Evolutionary conservation across 805 yeast species (phyloP).

Genomic region (Sungouiozyma ichnusensis): DNA sequence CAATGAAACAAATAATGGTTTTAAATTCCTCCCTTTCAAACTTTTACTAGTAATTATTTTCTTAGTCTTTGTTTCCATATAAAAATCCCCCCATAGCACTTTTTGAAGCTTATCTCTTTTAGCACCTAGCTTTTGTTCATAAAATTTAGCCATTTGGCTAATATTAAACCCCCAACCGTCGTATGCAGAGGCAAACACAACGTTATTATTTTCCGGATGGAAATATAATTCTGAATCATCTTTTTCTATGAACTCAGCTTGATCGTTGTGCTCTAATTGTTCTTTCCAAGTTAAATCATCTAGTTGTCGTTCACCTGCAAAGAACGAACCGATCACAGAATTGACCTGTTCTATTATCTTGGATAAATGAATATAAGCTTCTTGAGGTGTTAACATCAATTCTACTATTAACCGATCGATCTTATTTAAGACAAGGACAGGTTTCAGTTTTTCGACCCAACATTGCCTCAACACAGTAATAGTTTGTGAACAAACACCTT

Average conservation of each 20-base stretch:
- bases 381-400: slow-evolving; percentile 68
- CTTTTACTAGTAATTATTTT: slow-evolving; percentile 62
- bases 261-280: slow-evolving; percentile 36
- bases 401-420: slow-evolving; percentile 80
- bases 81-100: slow-evolving; percentile 94
- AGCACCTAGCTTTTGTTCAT: slow-evolving; percentile 76
- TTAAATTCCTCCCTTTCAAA: slow-evolving; percentile 48
- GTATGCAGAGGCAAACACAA: slow-evolving; percentile 79
- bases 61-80: slow-evolving; percentile 80
- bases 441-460: slow-evolving; percentile 86
- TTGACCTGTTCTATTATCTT: slow-evolving; percentile 87
- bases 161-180: slow-evolving; percentile 98
- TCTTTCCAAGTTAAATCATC: slow-evolving; percentile 75
- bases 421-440: slow-evolving; percentile 81
- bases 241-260: slow-evolving; percentile 53
- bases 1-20: slow-evolving; percentile 79
- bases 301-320: slow-evolving; percentile 84
- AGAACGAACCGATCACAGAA: slow-evolving; percentile 87
- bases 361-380: slow-evolving; percentile 72
- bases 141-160: slow-evolving; percentile 77
- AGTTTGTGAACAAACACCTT: slow-evolving; percentile 97
- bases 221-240: slow-evolving; percentile 79
- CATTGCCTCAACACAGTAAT: slow-evolving; percentile 90
- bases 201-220: slow-evolving; percentile 79
- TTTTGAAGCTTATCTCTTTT: slow-evolving; percentile 68